A percentile compares a stretch with the other conserved stretches of the same genome.
These are phyloP conservation scores for Penicillium sp. DNA, from an alignment of 2,329 filamentous ascomycete genomes.

Conservation along the genomic window DNA sequence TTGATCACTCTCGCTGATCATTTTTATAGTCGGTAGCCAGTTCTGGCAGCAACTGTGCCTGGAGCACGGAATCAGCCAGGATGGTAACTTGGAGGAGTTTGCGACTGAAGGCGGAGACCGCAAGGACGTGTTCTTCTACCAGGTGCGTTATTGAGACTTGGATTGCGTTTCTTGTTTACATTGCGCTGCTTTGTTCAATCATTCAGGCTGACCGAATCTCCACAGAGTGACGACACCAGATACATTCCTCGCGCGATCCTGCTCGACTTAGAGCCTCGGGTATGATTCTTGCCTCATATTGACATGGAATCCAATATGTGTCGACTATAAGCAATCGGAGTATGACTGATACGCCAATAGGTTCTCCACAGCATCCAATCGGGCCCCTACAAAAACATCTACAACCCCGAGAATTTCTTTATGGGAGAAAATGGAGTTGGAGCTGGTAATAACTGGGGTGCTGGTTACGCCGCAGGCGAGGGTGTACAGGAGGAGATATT, in stretches of 20 bases:
- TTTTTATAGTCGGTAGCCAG: slow-evolving; percentile 76
- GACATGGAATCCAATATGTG: neutral
- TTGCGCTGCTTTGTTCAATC: neutral
- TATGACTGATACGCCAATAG: slow-evolving; percentile 36
- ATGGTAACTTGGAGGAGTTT: slow-evolving; percentile 96
- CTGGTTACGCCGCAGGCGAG: slow-evolving; percentile 91
- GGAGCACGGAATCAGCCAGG: slow-evolving; percentile 96
- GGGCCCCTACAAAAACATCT: slow-evolving; percentile 95
- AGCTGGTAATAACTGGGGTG: slow-evolving; percentile 97
- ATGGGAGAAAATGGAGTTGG: slow-evolving; percentile 90
- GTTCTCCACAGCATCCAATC: slow-evolving; percentile 91
- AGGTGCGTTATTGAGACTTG: slow-evolving; percentile 41
- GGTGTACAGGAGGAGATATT: slow-evolving; percentile 93
- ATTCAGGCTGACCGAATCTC: slow-evolving; percentile 5
- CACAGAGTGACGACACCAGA: slow-evolving; percentile 88
- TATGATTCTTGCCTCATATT: slow-evolving; percentile 39
- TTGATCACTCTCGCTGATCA: slow-evolving; percentile 31
- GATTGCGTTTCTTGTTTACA: neutral
- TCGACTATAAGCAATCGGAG: neutral
- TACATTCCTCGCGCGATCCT: slow-evolving; percentile 97
- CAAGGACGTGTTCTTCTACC: slow-evolving; percentile 99
- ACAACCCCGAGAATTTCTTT: slow-evolving; percentile 99
- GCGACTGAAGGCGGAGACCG: slow-evolving; percentile 96
- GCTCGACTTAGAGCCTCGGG: slow-evolving; percentile 89
- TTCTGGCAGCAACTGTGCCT: slow-evolving; percentile 99